phyloP scores from a whole-genome alignment of 345 rosid genomes.

The Ceriops tagal region DNA sequence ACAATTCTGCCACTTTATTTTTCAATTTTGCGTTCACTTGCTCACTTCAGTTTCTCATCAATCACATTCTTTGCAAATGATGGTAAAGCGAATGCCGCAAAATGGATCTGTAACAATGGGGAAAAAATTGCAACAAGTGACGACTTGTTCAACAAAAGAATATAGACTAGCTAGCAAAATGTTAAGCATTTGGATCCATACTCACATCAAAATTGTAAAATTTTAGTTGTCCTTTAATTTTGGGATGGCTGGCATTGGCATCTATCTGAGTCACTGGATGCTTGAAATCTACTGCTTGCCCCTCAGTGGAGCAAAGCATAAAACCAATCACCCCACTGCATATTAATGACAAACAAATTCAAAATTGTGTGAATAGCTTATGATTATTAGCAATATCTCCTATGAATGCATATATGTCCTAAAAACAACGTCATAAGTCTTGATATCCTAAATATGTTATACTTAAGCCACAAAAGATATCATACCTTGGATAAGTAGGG shows the following conservation, averaged over 20 bases:
- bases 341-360: neutral
- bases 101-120: conserved; percentile 52
- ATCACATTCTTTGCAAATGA: conserved; percentile 86
- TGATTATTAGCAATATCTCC: no score
- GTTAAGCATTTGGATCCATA: neutral
- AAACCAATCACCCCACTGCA: conserved; percentile 91
- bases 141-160: no score
- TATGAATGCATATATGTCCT: neutral
- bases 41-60: conserved; percentile 44
- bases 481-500: conserved; percentile 91
- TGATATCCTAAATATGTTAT: no score
- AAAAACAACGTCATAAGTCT: no score
- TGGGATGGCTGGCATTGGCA: conserved; percentile 28
- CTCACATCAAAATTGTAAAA: conserved; percentile 80
- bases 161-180: no score
- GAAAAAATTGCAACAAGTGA: neutral
- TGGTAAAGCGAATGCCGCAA: conserved; percentile 92
- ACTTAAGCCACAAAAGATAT: neutral
- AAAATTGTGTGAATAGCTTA: conserved; percentile 1
- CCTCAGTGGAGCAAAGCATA: conserved; percentile 95
- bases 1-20: no score
- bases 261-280: conserved; percentile 71
- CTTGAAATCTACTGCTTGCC: conserved; percentile 83
- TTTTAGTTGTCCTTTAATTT: conserved; percentile 53
- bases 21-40: no score